These are phyloP conservation scores for Carallia pectinifolia DNA, from an alignment of 345 rosid genomes.

Conservation along the genomic window DNA sequence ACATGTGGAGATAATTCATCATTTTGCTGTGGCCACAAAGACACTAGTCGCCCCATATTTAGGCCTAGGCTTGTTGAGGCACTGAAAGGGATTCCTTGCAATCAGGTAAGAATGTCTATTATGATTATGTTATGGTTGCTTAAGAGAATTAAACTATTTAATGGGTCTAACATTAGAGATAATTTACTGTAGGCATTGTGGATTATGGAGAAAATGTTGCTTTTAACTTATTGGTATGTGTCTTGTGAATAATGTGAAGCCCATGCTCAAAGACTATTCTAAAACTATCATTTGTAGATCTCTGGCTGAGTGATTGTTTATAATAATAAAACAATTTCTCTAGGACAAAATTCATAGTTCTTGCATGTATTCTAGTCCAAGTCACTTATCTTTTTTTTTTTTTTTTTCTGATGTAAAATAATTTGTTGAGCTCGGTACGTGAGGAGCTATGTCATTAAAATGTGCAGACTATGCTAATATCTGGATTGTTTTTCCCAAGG, in stretches of 20 bases:
- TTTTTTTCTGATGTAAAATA: background rate
- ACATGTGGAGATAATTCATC: constrained; percentile 97
- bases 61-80: constrained; percentile 86
- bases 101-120: constrained; percentile 53
- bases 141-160: constrained; percentile 1
- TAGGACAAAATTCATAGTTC: background rate
- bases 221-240: too few relatives aligned
- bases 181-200: background rate
- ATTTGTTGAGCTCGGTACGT: background rate
- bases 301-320: background rate
- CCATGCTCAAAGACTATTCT: background rate
- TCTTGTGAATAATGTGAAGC: too few relatives aligned
- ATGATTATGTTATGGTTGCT: background rate
- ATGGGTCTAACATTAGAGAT: background rate
- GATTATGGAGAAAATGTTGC: too few relatives aligned
- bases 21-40: constrained; percentile 78
- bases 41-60: constrained; percentile 72
- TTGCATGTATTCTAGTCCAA: background rate
- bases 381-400: background rate
- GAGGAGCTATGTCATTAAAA: background rate
- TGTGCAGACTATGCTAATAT: too few relatives aligned
- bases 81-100: constrained; percentile 72
- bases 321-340: background rate
- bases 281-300: background rate
- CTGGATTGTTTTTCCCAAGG: too few relatives aligned